Base-by-base conservation (phyloP, 1,139 yeast species). In the Suhomyces kunorum region DNA sequence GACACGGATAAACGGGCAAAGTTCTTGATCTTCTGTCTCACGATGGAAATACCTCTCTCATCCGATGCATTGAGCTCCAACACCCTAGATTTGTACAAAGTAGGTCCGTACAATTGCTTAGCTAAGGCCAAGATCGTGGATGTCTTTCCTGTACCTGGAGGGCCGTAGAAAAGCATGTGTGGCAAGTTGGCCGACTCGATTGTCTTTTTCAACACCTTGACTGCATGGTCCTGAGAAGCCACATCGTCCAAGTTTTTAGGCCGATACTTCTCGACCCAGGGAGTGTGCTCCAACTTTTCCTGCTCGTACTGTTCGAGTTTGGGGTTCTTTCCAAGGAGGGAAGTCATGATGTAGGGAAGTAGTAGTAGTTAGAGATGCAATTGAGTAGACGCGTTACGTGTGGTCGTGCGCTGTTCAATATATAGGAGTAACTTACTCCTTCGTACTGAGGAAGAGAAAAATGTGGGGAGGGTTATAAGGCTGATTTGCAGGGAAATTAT, bases 81-180 rank as follows among this genome's bases (percentile, higher is more conserved):
- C 0, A 92, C 96, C 52, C 98, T 74, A 17, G 83, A 66, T 55
- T 83, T 85, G 60, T 78, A 78, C 38, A 89, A 68, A 13, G 57
- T 60, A 1, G 92, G 92, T 0, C 78, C 97, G 56, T 80, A 90
- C 34, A 90, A 66, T 55, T 88, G 90, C 53, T 81, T 84, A 1
- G 96, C 90, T 49, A 90, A 68, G 2, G 97, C 97, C 38, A 90
- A 66, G 35, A 90, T 84, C 0, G 98, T 90, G 1, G 97, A 88
- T 0, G 98, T 90, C 56, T 90, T 90, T 46, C 98, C 98, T 0
- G 98, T 90, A 23, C 98, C 98, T 37, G 98, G 97, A 6, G 98
- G 97, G 0, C 98, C 98, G 59, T 90, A 90, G 64, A 90, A 90
- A 36, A 92, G 67, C 96, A 90, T 87, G 61, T 92, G 98, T 2